phyloP scores from a whole-genome alignment of 306 rosid species.

The Begonia masoniana region DNA sequence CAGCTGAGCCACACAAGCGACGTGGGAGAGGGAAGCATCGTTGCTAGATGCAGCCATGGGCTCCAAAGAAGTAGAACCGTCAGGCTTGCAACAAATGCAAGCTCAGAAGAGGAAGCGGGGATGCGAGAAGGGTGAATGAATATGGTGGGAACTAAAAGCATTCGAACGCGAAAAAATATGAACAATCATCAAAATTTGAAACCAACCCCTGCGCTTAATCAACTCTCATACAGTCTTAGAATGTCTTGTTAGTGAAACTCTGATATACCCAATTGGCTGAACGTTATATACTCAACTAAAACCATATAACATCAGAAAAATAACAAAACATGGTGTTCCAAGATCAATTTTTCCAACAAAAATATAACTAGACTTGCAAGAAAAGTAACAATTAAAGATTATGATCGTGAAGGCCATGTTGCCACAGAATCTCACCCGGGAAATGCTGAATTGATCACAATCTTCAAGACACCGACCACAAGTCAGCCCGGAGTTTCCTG shows the following conservation, averaged over 20 bases:
- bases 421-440: neutral
- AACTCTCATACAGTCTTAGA: no score
- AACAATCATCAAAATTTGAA: no score
- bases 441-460: neutral
- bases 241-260: no score
- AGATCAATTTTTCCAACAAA: neutral
- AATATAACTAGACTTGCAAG: neutral
- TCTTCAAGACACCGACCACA: neutral
- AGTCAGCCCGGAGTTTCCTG: neutral
- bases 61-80: neutral
- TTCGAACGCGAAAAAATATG: no score
- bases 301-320: neutral
- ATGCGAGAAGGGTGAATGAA: neutral
- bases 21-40: slow-evolving; percentile 12
- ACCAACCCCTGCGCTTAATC: no score
- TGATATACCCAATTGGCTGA: no score
- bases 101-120: no score
- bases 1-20: slow-evolving; percentile 11
- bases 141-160: no score
- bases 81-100: neutral
- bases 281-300: no score
- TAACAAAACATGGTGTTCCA: neutral
- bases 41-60: slow-evolving; percentile 26
- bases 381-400: no score
- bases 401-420: no score